These are phyloP conservation scores for Ceratocystis eucalypticola DNA, from an alignment of 2,329 filamentous ascomycete species.

Conservation along the genomic window DNA sequence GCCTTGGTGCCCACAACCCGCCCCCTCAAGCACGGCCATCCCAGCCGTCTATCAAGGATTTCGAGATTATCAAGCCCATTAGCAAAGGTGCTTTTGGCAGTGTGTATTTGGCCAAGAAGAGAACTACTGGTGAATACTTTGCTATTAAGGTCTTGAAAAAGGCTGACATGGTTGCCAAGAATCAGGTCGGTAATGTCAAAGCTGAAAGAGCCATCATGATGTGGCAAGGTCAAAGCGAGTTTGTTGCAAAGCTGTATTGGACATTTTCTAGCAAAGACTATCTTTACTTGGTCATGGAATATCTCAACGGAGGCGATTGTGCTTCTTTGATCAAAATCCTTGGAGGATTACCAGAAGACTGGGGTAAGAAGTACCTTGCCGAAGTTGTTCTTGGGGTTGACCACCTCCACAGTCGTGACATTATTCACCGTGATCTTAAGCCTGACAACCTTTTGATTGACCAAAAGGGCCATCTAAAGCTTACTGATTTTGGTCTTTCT, in stretches of 20 bases:
- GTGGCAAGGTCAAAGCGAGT: constrained; percentile 99
- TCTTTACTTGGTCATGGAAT: constrained; percentile 97
- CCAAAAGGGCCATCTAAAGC: constrained; percentile 86
- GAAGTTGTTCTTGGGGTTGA: constrained; percentile 96
- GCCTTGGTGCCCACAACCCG: constrained; percentile 60
- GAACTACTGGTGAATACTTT: constrained; percentile 94
- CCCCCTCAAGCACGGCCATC: constrained; percentile 76
- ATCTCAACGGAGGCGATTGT: constrained; percentile 93
- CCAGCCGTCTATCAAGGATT: constrained; percentile 95
- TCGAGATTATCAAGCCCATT: constrained; percentile 98
- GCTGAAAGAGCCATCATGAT: constrained; percentile 99
- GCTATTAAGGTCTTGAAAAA: constrained; percentile 98
- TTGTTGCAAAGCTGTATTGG: constrained; percentile 98
- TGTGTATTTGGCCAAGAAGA: constrained; percentile 96
- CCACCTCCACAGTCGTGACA: constrained; percentile 83
- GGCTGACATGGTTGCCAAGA: constrained; percentile 99
- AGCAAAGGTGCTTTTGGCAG: constrained; percentile 98
- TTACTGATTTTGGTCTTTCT: constrained; percentile 94
- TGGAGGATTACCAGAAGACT: constrained; percentile 84
- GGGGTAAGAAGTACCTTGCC: constrained; percentile 94
- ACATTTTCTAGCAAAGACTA: constrained; percentile 99
- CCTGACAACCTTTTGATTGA: constrained; percentile 96
- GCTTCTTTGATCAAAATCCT: constrained; percentile 92
- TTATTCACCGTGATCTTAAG: constrained; percentile 93
- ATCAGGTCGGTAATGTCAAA: constrained; percentile 98